Evolutionary conservation across 176 grass and related monocot species (phyloP).

Genomic region (Pharus latifolius): DNA sequence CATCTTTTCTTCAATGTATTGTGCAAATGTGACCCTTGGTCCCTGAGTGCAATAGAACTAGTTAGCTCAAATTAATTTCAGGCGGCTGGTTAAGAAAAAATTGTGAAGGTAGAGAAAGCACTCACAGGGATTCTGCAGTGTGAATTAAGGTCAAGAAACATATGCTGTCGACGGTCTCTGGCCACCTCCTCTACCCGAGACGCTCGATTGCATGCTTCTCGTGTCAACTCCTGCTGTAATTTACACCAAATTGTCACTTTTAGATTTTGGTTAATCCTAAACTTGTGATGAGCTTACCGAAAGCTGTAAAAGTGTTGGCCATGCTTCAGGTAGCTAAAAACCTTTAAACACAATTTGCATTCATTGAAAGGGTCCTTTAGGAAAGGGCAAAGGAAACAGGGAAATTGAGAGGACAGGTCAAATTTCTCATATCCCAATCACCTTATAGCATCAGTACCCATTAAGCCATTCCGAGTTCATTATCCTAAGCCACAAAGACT

Average conservation of each 20-base stretch:
- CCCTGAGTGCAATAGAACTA: constrained; percentile 23
- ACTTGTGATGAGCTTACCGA: background rate
- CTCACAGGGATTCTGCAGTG: constrained; percentile 65
- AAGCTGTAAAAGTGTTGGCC: background rate
- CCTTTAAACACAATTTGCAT: background rate
- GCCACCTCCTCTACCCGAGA: constrained; percentile 45
- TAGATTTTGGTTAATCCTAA: background rate
- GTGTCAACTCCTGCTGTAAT: constrained; percentile 22
- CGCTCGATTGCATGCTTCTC: constrained; percentile 35
- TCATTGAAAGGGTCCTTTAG: background rate
- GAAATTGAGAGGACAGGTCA: background rate
- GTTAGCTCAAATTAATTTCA: background rate
- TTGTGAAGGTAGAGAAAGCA: background rate
- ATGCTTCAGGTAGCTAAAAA: background rate
- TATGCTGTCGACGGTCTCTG: constrained; percentile 38
- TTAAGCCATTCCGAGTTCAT: background rate
- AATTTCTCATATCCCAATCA: background rate
- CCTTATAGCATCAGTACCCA: background rate
- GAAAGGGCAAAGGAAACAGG: background rate
- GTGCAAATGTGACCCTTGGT: constrained; percentile 48
- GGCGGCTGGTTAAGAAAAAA: background rate
- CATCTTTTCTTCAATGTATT: constrained; percentile 41
- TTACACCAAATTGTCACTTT: background rate
- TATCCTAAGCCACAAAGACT: too few relatives aligned
- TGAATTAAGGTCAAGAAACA: constrained; percentile 51